Evolutionary conservation across 2,329 filamentous ascomycete species (phyloP), one percentile per base, ranked within the genome.

Genomic region (Nigrograna mackinnonii): DNA sequence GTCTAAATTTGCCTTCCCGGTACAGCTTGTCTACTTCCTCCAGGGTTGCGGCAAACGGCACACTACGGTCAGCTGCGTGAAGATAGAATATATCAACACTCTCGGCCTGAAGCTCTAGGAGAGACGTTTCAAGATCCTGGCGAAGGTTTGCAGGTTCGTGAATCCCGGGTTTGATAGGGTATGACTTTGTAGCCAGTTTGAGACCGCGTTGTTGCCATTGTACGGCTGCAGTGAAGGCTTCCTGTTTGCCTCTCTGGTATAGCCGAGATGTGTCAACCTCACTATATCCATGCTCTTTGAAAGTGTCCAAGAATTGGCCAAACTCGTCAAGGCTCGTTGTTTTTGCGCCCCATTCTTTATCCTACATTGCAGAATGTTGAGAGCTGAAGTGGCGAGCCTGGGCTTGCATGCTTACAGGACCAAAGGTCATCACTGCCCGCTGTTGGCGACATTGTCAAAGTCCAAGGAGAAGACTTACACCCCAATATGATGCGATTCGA

Each of bases 211-310:
- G 83, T 64, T 89, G 86, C 88, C 89, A 95, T 37, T 79, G 79
- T 3, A 87, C 84, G 52, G 89, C 78, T 13, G 80, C 76, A 4
- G 89, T 91, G 68, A 85, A 95, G 11, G 80, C 86, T 68, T 96
- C 91, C 64, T 95, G 89, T 53, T 82, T 72, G 36, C 85, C 83
- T 35, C 72, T 83, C 13, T 87, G 73, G 58, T 95, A 96, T 43
- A 82, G 64, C 19, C 89, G 81, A 0, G 91, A 89, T 1, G 91
- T 96, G 64, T 96, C 91, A 26, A 95, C 71, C 62, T 96, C 91
- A 61, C 85, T 84, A 72, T 95, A 92, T 24, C 89, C 89, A 43
- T 84, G 79, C n/a, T 76, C 73, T 67, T 92, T 87, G 62, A 95
- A 83, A 50, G 85, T 77, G 63, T 92, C 86, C 24, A 95, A 81